Conservation (phyloP, 169 alveolate genomes). For the Plasmodium chabaudi region DNA sequence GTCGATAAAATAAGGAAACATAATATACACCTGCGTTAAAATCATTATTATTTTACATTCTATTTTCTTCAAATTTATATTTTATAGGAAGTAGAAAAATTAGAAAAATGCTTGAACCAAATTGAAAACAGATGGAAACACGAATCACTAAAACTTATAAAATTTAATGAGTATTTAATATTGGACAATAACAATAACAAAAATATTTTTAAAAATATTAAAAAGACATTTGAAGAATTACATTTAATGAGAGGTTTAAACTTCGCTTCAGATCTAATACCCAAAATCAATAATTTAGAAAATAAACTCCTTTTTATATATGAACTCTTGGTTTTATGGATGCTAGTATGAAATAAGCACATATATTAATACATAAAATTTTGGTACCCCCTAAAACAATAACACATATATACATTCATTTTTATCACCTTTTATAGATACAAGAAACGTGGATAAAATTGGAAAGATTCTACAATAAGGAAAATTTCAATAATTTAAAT, state of each 20-base stretch:
- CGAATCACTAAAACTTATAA: constrained; percentile 60
- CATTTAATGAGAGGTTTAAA: constrained; percentile 64
- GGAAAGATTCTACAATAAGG: constrained; percentile 51
- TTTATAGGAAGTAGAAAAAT: constrained; percentile 70
- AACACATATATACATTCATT: not conserved
- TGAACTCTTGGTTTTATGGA: constrained; percentile 60
- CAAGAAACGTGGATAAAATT: constrained; percentile 54
- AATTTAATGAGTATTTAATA: constrained; percentile 46
- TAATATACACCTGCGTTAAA: too few species aligned
- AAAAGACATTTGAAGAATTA: constrained; percentile 62
- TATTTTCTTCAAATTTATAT: not conserved
- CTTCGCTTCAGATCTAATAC: constrained; percentile 70
- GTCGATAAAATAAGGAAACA: too few species aligned
- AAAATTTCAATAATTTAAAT: constrained; percentile 56
- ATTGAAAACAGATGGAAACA: constrained; percentile 70
- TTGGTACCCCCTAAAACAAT: not conserved
- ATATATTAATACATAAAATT: not conserved
- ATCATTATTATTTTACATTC: not conserved
- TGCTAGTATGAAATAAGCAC: constrained; percentile 5
- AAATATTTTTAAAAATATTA: constrained; percentile 55
- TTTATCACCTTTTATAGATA: constrained; percentile 6
- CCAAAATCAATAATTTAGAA: constrained; percentile 60
- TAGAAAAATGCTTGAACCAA: constrained; percentile 49
- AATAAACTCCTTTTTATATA: constrained; percentile 38
- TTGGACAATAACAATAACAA: constrained; percentile 46